These are phyloP conservation scores for Proteromonas lacertae DNA, from an alignment of 352 stramenopile genomes.

Conservation along the genomic window DNA sequence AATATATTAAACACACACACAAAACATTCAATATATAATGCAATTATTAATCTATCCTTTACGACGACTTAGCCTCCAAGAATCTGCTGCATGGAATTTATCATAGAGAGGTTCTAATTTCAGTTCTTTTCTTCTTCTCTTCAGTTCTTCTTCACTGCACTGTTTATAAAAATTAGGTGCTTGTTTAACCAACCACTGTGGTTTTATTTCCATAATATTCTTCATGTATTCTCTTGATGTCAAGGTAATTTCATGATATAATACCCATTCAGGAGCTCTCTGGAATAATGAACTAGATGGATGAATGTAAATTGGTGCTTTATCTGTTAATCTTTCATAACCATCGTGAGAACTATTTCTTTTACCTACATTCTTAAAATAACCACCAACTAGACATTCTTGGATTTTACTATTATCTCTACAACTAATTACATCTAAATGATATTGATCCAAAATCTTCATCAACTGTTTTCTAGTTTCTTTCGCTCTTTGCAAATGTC, in stretches of 20 bases:
- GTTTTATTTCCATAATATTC: conserved; percentile 95
- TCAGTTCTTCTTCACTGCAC: not conserved
- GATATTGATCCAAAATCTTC: conserved; percentile 91
- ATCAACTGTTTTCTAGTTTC: conserved; percentile 95
- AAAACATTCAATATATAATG: not conserved
- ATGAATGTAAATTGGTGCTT: conserved; percentile 92
- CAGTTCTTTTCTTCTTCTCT: not conserved
- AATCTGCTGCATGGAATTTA: not conserved
- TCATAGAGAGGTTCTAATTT: conserved; percentile 3
- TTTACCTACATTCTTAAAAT: conserved; percentile 95
- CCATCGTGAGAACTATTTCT: conserved; percentile 94
- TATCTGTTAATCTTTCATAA: conserved; percentile 86
- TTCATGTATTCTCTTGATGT: conserved; percentile 95
- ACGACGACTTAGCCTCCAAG: conserved; percentile 1
- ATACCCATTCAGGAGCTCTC: conserved; percentile 85
- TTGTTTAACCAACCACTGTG: conserved; percentile 93
- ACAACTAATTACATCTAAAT: conserved; percentile 79
- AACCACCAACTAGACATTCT: conserved; percentile 81
- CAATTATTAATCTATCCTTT: not conserved
- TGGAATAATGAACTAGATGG: conserved; percentile 86
- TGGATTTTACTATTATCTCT: conserved; percentile 76
- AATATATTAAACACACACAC: no score
- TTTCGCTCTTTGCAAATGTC: conserved; percentile 71
- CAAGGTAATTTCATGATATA: conserved; percentile 90
- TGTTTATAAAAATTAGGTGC: conserved; percentile 27